Percentiles rank a stretch among this genome's conserved stretches.
These are phyloP conservation scores for Apiospora saccharicola DNA, from an alignment of 2,329 filamentous ascomycete genomes.

Conservation along the genomic window DNA sequence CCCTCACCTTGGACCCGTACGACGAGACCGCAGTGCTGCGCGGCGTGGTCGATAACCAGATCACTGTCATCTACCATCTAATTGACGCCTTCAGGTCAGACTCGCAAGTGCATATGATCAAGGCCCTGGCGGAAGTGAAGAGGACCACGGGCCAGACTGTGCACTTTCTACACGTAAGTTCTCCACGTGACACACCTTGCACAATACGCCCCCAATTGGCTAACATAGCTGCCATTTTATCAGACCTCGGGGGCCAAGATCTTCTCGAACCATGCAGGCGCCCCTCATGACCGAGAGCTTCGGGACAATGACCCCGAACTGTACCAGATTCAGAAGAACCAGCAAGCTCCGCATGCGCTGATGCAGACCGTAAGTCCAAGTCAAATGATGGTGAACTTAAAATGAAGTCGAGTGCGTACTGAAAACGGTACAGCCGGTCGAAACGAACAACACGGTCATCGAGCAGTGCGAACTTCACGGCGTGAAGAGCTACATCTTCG, in stretches of 20 bases:
- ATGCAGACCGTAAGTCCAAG: conserved; percentile 37
- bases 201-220: no score
- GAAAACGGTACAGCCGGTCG: conserved; percentile 42
- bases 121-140: conserved; percentile 53
- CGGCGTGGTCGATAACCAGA: conserved; percentile 50
- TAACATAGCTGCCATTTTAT: not conserved
- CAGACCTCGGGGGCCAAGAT: conserved; percentile 60
- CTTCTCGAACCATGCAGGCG: conserved; percentile 55
- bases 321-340: conserved; percentile 52
- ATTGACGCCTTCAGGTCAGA: conserved; percentile 48
- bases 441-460: conserved; percentile 52
- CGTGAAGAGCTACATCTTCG: conserved; percentile 60
- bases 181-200: no score
- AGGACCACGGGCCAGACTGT: conserved; percentile 48
- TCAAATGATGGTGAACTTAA: no score
- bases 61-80: conserved; percentile 57
- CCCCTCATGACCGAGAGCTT: conserved; percentile 49
- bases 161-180: conserved; percentile 55
- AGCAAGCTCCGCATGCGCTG: conserved; percentile 34
- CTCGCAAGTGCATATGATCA: conserved; percentile 50
- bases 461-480: conserved; percentile 50
- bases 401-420: no score
- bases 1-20: conserved; percentile 49
- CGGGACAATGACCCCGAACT: conserved; percentile 52
- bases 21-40: conserved; percentile 45